A percentile compares a stretch with the other conserved stretches of the same genome.
Evolutionary conservation across 2,329 filamentous ascomycete species (phyloP).

Genomic region (Aureobasidium sp.): DNA sequence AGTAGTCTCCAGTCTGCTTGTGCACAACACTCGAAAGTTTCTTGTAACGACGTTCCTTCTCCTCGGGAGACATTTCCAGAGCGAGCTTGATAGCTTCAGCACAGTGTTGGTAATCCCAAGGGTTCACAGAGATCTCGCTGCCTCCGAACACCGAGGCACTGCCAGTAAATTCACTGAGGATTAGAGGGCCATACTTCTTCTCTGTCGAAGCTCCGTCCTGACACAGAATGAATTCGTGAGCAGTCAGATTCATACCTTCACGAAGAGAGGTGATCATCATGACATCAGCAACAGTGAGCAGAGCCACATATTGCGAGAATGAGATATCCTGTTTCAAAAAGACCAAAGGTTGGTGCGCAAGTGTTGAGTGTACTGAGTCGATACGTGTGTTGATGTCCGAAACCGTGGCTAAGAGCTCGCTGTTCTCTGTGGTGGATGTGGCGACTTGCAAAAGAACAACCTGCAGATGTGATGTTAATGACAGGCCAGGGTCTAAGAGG

Average conservation of each 20-base stretch:
- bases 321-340: conserved; percentile 94
- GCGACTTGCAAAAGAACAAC: conserved; percentile 92
- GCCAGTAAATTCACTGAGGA: conserved; percentile 91
- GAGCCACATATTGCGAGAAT: conserved; percentile 85
- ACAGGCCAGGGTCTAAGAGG: background rate
- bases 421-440: conserved; percentile 80
- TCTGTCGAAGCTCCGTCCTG: conserved; percentile 74
- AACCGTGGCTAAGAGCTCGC: conserved; percentile 78
- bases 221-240: conserved; percentile 88
- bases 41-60: conserved; percentile 68
- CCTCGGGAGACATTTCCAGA: conserved; percentile 68
- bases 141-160: conserved; percentile 78
- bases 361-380: conserved; percentile 82
- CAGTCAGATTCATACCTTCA: conserved; percentile 95
- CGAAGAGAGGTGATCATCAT: conserved; percentile 92
- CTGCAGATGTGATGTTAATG: conserved; percentile 28
- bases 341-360: conserved; percentile 86
- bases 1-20: conserved; percentile 75
- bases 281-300: conserved; percentile 82
- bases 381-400: conserved; percentile 92
- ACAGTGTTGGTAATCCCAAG: conserved; percentile 88
- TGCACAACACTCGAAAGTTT: conserved; percentile 67
- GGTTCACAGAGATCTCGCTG: conserved; percentile 79
- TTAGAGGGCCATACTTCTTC: conserved; percentile 81
- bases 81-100: conserved; percentile 78